These are phyloP conservation scores for Aureobasidium uvarum DNA, from an alignment of 2,329 filamentous ascomycete species.

Conservation along the genomic window DNA sequence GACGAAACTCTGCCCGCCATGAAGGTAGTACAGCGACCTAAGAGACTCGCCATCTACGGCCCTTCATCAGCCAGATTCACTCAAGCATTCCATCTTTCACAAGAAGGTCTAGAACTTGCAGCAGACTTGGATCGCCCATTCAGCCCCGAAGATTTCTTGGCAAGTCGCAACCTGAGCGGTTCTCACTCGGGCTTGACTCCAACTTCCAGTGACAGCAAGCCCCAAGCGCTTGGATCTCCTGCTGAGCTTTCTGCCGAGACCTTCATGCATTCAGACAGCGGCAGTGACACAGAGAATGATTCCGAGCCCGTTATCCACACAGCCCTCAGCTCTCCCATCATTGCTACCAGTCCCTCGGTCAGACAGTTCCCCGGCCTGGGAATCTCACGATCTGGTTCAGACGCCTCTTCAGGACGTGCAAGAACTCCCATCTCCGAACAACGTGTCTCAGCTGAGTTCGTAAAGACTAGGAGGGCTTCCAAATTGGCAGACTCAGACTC, in stretches of 20 bases:
- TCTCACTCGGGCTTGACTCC: conserved; percentile 7
- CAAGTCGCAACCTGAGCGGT: conserved; percentile 19
- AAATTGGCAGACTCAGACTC: conserved; percentile 7
- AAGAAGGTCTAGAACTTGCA: conserved; percentile 14
- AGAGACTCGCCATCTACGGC: conserved; percentile 23
- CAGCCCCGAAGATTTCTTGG: conserved; percentile 21
- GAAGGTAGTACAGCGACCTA: conserved; percentile 12
- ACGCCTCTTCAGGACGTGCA: conserved; percentile 2
- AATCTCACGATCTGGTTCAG: not conserved
- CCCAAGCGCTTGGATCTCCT: not conserved
- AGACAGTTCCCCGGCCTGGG: conserved; percentile 21
- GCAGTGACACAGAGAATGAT: not conserved
- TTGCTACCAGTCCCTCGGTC: not conserved
- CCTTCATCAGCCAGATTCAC: conserved; percentile 14
- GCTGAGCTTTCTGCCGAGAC: conserved; percentile 8
- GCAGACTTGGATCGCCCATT: conserved; percentile 10
- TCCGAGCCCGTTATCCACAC: not conserved
- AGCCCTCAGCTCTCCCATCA: not conserved
- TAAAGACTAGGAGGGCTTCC: not conserved
- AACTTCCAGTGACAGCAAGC: not conserved
- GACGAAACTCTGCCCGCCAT: not conserved
- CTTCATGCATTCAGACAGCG: not conserved
- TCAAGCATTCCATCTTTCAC: conserved; percentile 11
- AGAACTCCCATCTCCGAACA: conserved; percentile 6
- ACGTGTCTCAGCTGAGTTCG: conserved; percentile 17